Evolutionary conservation across 805 yeast genomes (phyloP), one percentile per base, ranked within the genome.

Genomic region (Phaffomyces thermotolerans): DNA sequence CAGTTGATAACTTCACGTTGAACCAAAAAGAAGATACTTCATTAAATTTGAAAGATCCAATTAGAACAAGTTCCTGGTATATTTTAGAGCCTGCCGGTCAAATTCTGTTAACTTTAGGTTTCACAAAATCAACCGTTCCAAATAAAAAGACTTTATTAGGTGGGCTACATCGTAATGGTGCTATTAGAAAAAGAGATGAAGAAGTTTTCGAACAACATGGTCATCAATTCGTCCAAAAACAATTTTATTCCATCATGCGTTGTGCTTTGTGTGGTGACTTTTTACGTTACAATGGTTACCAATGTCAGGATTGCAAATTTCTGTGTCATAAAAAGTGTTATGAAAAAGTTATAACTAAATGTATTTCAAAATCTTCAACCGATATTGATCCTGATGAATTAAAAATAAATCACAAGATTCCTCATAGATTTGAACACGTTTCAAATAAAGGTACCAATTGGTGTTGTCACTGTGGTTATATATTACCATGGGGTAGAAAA

Each of bases 401-500:
- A 20, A 81, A 86, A 63, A 76, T 93, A 62, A 93, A 93, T 58
- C 98, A 93, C 63, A 84, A 95, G 52, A 93, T 93, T 53, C 99
- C 99, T 31, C 99, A 93, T 62, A 79, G 96, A 61, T 91, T 91
- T 62, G 96, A 86, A 52, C 90, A 91, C n/a, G 78, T 80, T 24
- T 76, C 93, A 15, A 93, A 93, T 59, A 81, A 89, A 65, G 95
- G 96, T 56, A 95, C 99, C 3, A 90, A 91, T 60, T 93, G 99
- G 99, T 93, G 99, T 67, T 93, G 98, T 56, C 99, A 93, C 62
- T 93, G 99, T 74, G 99, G 99, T 48, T 88, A 88, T 60, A 81
- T 93, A 41, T 72, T 93, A 49, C 98, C 99, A 15, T 83, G 96
- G 84, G 96, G 98, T 42, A 79, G 83, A 57, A 89, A 88, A 63